Evolutionary conservation across 805 yeast genomes (phyloP), one percentile per base, ranked within the genome.

Genomic region (Pichia kluyveri): DNA sequence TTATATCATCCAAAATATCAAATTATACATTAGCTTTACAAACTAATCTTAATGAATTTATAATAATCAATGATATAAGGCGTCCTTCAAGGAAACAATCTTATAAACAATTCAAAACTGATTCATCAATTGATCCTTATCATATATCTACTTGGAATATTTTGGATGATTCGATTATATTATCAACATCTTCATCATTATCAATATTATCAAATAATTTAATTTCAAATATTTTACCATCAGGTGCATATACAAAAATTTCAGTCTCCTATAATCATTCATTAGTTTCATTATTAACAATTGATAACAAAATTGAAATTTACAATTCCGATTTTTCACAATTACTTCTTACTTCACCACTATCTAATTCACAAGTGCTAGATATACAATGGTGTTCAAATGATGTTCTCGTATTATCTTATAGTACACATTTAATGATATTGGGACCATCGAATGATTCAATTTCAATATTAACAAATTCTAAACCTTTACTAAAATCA

Each of bases 351-450:
- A 38, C 44, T 5, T 48, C 50, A 30, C 17, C 42, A 27, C 8
- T 50, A 8, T 18, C 30, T 8, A 18, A 12, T 8, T 3, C 27
- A 9, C 26, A 40, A 40, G 8, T 40, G 3, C 11, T 18, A 4
- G 41, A 74, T 50, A 66, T 86, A 18, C 73, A 72, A 49, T 93
- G 97, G 98, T 83, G 96, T 60, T 87, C 91, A 0, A 79, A 82
- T 54, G 96, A 88, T 63, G 87, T 93, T 0, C 79, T 90, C 1
- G 80, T 82, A 0, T 59, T 83, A 12, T 68, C 79, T 1, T 66
- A 65, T 51, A 68, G 73, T 3, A 91, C 83, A 54, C 88, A 83
- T 45, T 56, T 88, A 28, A 75, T 75, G 51, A 60, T 90, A 15
- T 71, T 83, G 36, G 96, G 95, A 0, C 91, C 96, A 0, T 76